phyloP scores from a whole-genome alignment of 495 filamentous ascomycete species.

The Aspergillus asperescens region DNA sequence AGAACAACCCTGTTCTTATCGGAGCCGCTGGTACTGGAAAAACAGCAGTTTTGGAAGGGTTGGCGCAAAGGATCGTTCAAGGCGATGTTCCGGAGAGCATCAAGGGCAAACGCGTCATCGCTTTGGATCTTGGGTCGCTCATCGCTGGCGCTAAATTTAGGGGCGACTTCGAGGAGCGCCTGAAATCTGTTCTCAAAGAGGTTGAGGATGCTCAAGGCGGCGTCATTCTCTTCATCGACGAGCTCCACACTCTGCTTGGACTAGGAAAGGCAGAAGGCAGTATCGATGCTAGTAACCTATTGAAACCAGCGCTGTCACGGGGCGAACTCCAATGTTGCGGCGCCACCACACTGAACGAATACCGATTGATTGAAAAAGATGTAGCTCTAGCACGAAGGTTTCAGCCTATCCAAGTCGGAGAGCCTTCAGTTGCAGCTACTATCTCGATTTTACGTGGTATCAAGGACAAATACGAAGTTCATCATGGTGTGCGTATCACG shows the following conservation, averaged over 20 bases:
- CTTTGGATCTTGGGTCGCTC: constrained; percentile 80
- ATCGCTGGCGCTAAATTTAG: constrained; percentile 95
- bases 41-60: constrained; percentile 87
- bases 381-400: constrained; percentile 88
- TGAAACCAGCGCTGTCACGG: constrained; percentile 89
- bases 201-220: constrained; percentile 83
- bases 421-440: constrained; percentile 85
- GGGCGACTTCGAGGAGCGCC: constrained; percentile 91
- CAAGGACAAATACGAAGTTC: constrained; percentile 94
- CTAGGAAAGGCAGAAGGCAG: constrained; percentile 93
- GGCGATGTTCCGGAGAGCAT: constrained; percentile 96
- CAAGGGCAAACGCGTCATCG: constrained; percentile 86
- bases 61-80: constrained; percentile 83
- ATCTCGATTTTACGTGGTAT: constrained; percentile 95
- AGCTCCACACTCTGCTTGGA: constrained; percentile 86
- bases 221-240: constrained; percentile 93
- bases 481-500: constrained; percentile 87
- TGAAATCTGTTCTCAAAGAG: constrained; percentile 87
- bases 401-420: constrained; percentile 84
- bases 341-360: constrained; percentile 89
- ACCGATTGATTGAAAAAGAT: constrained; percentile 91
- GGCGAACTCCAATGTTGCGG: constrained; percentile 94
- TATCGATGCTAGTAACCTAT: constrained; percentile 90
- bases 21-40: constrained; percentile 92
- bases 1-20: constrained; percentile 95